Conservation (phyloP, 2,329 filamentous ascomycete species). For the Didymella keratinophila region DNA sequence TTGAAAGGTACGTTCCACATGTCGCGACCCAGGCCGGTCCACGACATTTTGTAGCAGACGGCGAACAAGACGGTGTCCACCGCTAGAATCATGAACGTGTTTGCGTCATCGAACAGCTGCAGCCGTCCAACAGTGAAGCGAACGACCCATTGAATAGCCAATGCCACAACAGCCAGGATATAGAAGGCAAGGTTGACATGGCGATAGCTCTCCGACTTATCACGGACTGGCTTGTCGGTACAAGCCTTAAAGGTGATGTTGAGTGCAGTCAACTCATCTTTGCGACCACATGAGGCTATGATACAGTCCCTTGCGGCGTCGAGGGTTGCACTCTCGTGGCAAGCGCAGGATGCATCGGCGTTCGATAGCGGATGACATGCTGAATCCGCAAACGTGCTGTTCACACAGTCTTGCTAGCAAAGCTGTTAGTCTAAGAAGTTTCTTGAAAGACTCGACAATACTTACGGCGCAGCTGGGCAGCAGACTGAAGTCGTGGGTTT, state of each 20-base stretch:
- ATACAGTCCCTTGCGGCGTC: slow-evolving; percentile 7
- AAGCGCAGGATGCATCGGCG: slow-evolving; percentile 3
- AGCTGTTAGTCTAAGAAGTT: background rate
- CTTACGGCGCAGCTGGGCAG: slow-evolving; percentile 14
- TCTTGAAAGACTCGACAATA: background rate
- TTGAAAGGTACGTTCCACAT: slow-evolving; percentile 20
- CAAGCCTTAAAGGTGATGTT: slow-evolving; percentile 7
- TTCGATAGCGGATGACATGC: background rate
- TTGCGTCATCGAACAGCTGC: slow-evolving; percentile 11
- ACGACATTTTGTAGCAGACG: slow-evolving; percentile 22
- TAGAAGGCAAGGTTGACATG: slow-evolving; percentile 10
- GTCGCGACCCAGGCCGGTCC: slow-evolving; percentile 19
- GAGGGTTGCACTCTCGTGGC: background rate
- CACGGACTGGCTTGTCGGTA: slow-evolving; percentile 8
- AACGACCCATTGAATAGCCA: slow-evolving; percentile 5
- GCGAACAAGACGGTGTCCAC: slow-evolving; percentile 15
- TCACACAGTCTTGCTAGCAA: slow-evolving; percentile 8
- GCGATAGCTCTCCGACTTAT: slow-evolving; percentile 16
- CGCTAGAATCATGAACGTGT: slow-evolving; percentile 9
- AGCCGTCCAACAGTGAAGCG: slow-evolving; percentile 11
- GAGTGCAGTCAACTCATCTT: slow-evolving; percentile 1
- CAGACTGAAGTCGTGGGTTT: slow-evolving; percentile 1
- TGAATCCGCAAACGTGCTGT: background rate
- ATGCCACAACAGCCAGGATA: background rate
- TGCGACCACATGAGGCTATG: slow-evolving; percentile 3